phyloP scores from a whole-genome alignment of 75 land plant species.

The Sequoia sempervirens region DNA sequence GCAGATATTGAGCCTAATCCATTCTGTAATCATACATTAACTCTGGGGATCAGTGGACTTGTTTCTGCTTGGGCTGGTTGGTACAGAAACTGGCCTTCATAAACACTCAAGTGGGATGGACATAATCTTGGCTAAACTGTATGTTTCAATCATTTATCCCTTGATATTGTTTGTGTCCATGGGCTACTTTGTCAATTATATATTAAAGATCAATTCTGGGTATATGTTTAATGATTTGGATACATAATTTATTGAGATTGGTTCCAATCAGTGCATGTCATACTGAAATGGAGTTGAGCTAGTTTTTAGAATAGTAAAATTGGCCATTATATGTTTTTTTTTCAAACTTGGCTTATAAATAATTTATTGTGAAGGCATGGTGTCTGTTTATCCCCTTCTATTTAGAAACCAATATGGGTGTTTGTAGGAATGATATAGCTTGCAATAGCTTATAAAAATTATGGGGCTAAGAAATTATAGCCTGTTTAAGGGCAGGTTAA shows the following conservation, averaged over 20 bases:
- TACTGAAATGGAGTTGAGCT: not conserved
- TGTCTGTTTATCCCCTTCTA: not conserved
- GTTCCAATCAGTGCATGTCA: not conserved
- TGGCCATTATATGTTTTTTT: not conserved
- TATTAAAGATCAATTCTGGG: not conserved
- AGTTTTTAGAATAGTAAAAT: not conserved
- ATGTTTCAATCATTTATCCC: not conserved
- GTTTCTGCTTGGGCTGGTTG: constrained; percentile 99
- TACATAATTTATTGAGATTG: not conserved
- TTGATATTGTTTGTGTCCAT: not conserved
- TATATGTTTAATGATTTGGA: not conserved
- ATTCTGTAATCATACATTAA: constrained; percentile 69
- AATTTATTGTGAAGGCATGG: not conserved
- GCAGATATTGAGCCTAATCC: constrained; percentile 93
- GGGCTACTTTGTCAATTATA: not conserved
- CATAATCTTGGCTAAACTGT: not conserved
- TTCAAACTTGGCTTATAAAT: not conserved
- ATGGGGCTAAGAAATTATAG: not conserved
- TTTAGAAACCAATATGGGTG: not conserved
- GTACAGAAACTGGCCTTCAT: constrained; percentile 94
- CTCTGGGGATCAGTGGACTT: constrained; percentile 83
- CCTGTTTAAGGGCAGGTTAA: no score
- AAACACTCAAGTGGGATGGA: not conserved
- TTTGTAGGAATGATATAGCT: no score
- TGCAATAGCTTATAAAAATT: no score